Evolutionary conservation across 2,329 filamentous ascomycete species (phyloP).

Genomic region (Aspergillus tubingensis): DNA sequence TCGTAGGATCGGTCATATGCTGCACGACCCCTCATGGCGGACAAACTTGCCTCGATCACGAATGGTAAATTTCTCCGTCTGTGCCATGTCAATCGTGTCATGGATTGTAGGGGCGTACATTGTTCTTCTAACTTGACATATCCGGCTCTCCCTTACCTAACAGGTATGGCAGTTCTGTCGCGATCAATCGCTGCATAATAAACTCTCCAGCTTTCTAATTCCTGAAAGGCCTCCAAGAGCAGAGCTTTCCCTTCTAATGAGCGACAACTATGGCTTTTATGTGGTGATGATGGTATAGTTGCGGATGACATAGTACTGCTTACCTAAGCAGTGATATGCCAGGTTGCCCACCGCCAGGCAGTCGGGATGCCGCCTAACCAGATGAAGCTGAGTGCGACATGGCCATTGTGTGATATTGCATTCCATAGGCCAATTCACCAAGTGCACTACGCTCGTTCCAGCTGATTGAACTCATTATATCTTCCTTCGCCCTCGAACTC

Average conservation of each 20-base stretch:
- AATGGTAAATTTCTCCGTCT: background rate
- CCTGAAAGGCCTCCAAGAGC: background rate
- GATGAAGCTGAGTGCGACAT: constrained; percentile 16
- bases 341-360: constrained; percentile 18
- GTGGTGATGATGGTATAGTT: too few species aligned
- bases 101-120: background rate
- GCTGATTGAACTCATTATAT: constrained; percentile 10
- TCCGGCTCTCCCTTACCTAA: background rate
- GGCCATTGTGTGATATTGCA: constrained; percentile 11
- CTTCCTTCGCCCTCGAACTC: constrained; percentile 1
- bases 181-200: background rate
- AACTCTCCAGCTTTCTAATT: background rate
- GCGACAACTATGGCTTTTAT: background rate
- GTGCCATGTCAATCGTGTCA: background rate
- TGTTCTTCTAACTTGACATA: background rate
- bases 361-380: constrained; percentile 16
- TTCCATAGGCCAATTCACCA: constrained; percentile 2
- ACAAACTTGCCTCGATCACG: background rate
- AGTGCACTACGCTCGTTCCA: constrained; percentile 17
- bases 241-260: background rate
- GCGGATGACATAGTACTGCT: constrained; percentile 4
- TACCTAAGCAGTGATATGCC: constrained; percentile 20
- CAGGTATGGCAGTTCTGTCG: background rate
- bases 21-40: background rate
- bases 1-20: background rate